Percentiles rank a stretch among this genome's conserved stretches.
phyloP scores from a whole-genome alignment of 352 stramenopile species.

The Phytophthora europaea region DNA sequence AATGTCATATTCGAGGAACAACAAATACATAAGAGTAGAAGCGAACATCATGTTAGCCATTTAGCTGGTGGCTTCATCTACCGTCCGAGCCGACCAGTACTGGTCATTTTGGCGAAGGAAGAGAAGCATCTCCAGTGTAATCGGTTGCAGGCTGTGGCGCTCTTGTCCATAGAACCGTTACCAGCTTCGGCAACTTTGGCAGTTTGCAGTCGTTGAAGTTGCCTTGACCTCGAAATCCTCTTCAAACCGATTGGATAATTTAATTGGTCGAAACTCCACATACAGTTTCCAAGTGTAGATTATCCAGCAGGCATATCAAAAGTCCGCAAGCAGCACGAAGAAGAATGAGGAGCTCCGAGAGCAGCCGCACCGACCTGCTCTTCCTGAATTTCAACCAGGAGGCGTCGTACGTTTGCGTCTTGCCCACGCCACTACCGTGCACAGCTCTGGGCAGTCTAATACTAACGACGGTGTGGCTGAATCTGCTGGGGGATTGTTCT shows the following conservation, averaged over 20 bases:
- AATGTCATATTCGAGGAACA: no score
- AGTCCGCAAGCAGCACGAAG: not conserved
- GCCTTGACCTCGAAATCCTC: not conserved
- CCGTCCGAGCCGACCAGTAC: no score
- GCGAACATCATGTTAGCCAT: no score
- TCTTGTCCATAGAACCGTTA: no score
- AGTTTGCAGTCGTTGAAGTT: not conserved
- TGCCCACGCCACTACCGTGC: not conserved
- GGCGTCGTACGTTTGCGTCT: slow-evolving; percentile 67
- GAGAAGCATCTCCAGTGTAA: no score
- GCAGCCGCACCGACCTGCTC: slow-evolving; percentile 73
- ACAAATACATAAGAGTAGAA: no score
- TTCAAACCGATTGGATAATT: not conserved
- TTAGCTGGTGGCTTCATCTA: no score
- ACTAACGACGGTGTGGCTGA: not conserved
- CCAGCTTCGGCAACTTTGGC: not conserved
- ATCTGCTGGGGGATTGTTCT: slow-evolving; percentile 5
- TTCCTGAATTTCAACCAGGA: slow-evolving; percentile 95
- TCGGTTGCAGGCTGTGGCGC: no score
- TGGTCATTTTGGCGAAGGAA: no score
- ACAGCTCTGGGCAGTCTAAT: not conserved
- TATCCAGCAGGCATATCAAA: not conserved
- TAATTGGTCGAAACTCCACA: slow-evolving; percentile 17
- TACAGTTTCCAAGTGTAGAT: slow-evolving; percentile 8
- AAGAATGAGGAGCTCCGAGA: slow-evolving; percentile 57